Conservation (phyloP, 2,329 filamentous ascomycete genomes). For the Penicillium sclerotigenum region DNA sequence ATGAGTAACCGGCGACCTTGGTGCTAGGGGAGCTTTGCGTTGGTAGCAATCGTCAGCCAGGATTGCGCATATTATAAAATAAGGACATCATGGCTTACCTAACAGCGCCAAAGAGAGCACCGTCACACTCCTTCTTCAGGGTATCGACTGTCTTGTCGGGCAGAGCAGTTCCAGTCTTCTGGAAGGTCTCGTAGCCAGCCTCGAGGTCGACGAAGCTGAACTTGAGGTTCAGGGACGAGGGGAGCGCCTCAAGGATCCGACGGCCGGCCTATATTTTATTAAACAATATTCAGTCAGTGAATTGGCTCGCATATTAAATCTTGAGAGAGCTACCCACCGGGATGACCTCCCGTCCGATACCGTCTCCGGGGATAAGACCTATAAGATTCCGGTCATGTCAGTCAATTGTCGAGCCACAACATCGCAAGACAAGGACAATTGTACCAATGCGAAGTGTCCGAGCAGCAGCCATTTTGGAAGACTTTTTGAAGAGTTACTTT, state of each 20-base stretch:
- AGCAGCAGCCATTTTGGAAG: slow-evolving; percentile 48
- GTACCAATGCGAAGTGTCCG: slow-evolving; percentile 66
- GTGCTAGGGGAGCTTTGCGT: slow-evolving; percentile 70
- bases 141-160: slow-evolving; percentile 86
- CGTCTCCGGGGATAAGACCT: slow-evolving; percentile 97
- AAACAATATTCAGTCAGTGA: slow-evolving; percentile 14
- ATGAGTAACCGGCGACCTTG: slow-evolving; percentile 91
- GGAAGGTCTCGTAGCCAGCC: slow-evolving; percentile 90
- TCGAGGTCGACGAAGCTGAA: slow-evolving; percentile 93
- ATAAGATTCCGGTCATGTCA: slow-evolving; percentile 16
- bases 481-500: slow-evolving; percentile 18
- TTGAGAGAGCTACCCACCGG: slow-evolving; percentile 52
- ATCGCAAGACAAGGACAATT: slow-evolving; percentile 26
- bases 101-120: slow-evolving; percentile 93
- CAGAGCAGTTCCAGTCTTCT: slow-evolving; percentile 80
- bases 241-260: slow-evolving; percentile 86
- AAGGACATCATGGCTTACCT: slow-evolving; percentile 46
- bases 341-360: slow-evolving; percentile 98
- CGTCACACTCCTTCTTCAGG: slow-evolving; percentile 89
- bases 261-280: slow-evolving; percentile 61
- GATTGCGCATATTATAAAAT: neutral
- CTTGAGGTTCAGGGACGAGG: slow-evolving; percentile 82
- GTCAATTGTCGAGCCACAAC: neutral
- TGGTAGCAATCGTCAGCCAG: neutral
- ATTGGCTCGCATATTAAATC: slow-evolving; percentile 4